These are phyloP conservation scores for Takashimella tepidaria DNA, from an alignment of 1,284 basidiomycete genomes.

Conservation along the genomic window DNA sequence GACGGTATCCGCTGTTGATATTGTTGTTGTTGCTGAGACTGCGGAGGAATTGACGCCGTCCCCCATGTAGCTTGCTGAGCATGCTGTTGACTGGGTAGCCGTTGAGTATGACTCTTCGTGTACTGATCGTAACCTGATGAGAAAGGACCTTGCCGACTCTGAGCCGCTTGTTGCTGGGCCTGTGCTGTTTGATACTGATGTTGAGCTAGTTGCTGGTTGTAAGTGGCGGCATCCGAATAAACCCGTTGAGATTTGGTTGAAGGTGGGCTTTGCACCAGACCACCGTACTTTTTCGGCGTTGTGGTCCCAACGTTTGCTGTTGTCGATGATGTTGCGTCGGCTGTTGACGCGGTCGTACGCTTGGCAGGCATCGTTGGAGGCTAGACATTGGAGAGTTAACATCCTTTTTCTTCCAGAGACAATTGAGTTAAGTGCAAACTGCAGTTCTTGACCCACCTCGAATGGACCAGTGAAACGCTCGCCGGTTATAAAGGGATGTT, in stretches of 20 bases:
- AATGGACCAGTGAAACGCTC: conserved; percentile 88
- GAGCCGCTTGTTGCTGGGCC: conserved; percentile 37
- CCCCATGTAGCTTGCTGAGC: no score
- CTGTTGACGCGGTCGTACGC: conserved; percentile 7
- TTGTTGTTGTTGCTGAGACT: conserved; percentile 27
- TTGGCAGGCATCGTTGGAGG: conserved; percentile 11
- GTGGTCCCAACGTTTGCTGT: conserved; percentile 13
- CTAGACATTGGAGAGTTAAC: conserved; percentile 1
- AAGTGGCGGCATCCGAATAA: conserved; percentile 86
- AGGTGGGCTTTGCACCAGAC: conserved; percentile 64
- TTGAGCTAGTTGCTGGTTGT: conserved; percentile 89
- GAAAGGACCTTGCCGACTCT: conserved; percentile 33
- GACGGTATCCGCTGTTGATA: conserved; percentile 26
- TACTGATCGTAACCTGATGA: conserved; percentile 29
- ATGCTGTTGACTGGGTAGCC: conserved; percentile 13
- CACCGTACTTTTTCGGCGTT: conserved; percentile 75
- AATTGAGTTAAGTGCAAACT: no score
- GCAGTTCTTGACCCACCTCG: conserved; percentile 70
- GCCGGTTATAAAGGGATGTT: conserved; percentile 97
- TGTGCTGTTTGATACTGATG: conserved; percentile 91
- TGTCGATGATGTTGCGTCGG: conserved; percentile 6
- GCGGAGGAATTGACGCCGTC: no score
- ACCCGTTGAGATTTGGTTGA: conserved; percentile 69
- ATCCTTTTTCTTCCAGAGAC: background rate
- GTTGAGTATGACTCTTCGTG: no score